Conservation (phyloP, 2,329 filamentous ascomycete genomes). For the Colletotrichum karsti region DNA sequence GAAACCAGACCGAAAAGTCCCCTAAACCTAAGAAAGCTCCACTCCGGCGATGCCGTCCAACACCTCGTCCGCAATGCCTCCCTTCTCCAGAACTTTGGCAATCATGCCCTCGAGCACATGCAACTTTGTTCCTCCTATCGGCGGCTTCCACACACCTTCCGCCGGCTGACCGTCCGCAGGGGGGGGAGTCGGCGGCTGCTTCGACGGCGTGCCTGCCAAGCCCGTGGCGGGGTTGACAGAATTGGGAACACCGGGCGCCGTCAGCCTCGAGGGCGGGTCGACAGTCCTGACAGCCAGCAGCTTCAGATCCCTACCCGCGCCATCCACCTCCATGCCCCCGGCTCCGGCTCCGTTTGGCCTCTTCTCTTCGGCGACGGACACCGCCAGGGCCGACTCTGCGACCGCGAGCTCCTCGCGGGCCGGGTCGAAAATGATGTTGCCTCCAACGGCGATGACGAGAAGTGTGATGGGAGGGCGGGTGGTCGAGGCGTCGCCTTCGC, state of each 20-base stretch:
- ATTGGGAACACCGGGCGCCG: constrained; percentile 75
- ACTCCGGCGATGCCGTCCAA: constrained; percentile 82
- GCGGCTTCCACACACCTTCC: constrained; percentile 86
- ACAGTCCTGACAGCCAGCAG: constrained; percentile 77
- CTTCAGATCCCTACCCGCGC: constrained; percentile 55
- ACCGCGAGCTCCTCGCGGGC: constrained; percentile 91
- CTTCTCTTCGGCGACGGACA: constrained; percentile 73
- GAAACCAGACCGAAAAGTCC: background rate
- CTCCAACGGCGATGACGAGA: constrained; percentile 85
- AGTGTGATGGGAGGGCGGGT: constrained; percentile 85
- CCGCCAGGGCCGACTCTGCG: constrained; percentile 86
- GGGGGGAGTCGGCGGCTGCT: constrained; percentile 49
- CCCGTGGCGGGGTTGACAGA: constrained; percentile 65
- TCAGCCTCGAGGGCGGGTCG: constrained; percentile 78
- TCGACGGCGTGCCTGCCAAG: constrained; percentile 40
- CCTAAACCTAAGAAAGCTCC: constrained; percentile 66
- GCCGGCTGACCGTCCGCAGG: constrained; percentile 62
- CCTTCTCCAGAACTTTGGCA: constrained; percentile 77
- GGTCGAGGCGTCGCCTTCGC: constrained; percentile 40
- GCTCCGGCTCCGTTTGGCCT: constrained; percentile 31
- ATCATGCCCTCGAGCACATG: constrained; percentile 78
- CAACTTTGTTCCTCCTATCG: constrained; percentile 83
- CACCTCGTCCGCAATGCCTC: constrained; percentile 87
- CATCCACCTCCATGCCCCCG: constrained; percentile 51
- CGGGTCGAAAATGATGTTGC: constrained; percentile 95